Conservation (phyloP, 495 filamentous ascomycete species). For the Penicillium pancosmium region DNA sequence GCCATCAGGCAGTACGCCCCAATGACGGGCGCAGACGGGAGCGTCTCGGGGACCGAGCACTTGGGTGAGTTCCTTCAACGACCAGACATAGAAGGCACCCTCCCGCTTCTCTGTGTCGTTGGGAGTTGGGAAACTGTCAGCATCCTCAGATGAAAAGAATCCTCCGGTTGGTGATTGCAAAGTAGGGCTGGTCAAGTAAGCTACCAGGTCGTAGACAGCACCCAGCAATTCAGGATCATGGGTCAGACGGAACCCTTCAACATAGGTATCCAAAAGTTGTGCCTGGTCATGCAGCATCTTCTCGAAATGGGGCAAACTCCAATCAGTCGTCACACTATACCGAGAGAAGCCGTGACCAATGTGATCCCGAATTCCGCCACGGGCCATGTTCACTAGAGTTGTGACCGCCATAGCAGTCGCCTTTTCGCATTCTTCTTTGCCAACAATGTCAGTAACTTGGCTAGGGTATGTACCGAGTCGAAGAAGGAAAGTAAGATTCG, state of each 20-base stretch:
- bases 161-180: conserved; percentile 70
- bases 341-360: conserved; percentile 89
- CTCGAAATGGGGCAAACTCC: conserved; percentile 94
- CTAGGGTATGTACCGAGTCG: conserved; percentile 71
- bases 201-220: conserved; percentile 78
- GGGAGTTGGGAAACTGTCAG: conserved; percentile 77
- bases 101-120: conserved; percentile 86
- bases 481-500: conserved; percentile 82
- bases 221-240: conserved; percentile 73
- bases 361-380: conserved; percentile 89
- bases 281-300: conserved; percentile 98
- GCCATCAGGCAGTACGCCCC: conserved; percentile 82
- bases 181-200: conserved; percentile 71
- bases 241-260: conserved; percentile 82
- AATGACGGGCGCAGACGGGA: conserved; percentile 79
- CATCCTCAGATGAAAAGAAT: conserved; percentile 89
- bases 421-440: conserved; percentile 71
- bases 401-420: conserved; percentile 80
- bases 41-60: conserved; percentile 72
- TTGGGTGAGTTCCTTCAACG: conserved; percentile 79
- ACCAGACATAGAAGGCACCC: conserved; percentile 96
- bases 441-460: conserved; percentile 82
- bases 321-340: conserved; percentile 88
- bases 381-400: conserved; percentile 79
- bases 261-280: conserved; percentile 81